A percentile compares a stretch with the other conserved stretches of the same genome.
Evolutionary conservation across 1,284 basidiomycete species (phyloP).

Genomic region (Tremellales sp.): DNA sequence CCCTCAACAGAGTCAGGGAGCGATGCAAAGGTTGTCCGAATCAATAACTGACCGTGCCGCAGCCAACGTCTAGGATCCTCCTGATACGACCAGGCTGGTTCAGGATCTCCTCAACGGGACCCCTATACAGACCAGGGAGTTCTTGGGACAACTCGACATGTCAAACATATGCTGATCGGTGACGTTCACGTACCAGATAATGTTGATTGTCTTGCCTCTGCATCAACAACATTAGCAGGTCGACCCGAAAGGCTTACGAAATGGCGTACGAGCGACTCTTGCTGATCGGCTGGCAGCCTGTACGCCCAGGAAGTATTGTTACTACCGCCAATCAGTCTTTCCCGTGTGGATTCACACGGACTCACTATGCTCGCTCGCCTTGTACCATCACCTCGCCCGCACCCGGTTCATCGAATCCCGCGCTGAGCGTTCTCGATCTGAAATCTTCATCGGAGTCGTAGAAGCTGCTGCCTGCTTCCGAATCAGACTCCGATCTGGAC

Average conservation of each 20-base stretch:
- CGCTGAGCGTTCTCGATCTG: no score
- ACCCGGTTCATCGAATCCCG: no score
- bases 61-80: constrained; percentile 18
- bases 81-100: background rate
- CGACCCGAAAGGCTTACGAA: background rate
- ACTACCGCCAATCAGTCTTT: background rate
- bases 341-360: background rate
- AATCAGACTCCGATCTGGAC: no score
- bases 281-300: constrained; percentile 18
- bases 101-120: constrained; percentile 16
- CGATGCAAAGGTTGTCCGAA: no score
- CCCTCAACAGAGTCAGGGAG: background rate
- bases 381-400: no score
- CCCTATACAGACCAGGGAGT: constrained; percentile 16
- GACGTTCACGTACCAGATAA: constrained; percentile 10
- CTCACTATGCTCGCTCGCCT: constrained; percentile 6
- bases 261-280: constrained; percentile 15
- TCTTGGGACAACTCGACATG: no score
- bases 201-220: constrained; percentile 20
- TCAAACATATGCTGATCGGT: constrained; percentile 1
- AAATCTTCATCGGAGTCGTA: background rate
- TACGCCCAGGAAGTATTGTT: constrained; percentile 15
- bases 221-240: no score
- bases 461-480: background rate
- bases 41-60: constrained; percentile 20